Conservation (phyloP, 1,139 yeast species). For the Debaryomyces coudertii region DNA sequence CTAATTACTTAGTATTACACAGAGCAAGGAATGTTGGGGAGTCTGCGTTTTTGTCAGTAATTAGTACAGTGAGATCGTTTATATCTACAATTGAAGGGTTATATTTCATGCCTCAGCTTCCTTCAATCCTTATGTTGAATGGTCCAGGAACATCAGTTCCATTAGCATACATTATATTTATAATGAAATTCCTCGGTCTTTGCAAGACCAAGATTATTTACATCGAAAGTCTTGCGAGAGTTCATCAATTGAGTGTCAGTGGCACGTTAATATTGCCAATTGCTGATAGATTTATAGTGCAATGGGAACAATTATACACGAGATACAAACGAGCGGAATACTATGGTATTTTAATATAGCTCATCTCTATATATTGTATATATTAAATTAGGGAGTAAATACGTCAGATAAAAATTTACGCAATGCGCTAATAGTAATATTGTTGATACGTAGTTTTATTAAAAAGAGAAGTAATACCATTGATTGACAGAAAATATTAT, state of each 20-base stretch:
- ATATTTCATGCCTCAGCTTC: slow-evolving; percentile 29
- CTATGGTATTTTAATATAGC: slow-evolving; percentile 70
- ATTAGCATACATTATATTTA: slow-evolving; percentile 62
- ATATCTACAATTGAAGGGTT: slow-evolving; percentile 29
- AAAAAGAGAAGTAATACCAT: not conserved
- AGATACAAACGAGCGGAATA: slow-evolving; percentile 69
- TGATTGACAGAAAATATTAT: not conserved
- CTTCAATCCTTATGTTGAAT: slow-evolving; percentile 66
- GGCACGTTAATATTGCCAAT: slow-evolving; percentile 73
- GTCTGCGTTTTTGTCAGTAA: slow-evolving; percentile 51
- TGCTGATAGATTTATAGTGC: slow-evolving; percentile 79
- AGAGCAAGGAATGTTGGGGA: slow-evolving; percentile 85
- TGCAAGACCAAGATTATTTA: slow-evolving; percentile 66
- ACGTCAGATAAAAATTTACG: not conserved
- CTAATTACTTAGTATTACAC: slow-evolving; percentile 46
- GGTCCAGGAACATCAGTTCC: slow-evolving; percentile 97
- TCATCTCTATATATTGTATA: not conserved
- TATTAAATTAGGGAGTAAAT: not conserved
- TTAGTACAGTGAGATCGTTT: slow-evolving; percentile 52
- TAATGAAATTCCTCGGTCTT: slow-evolving; percentile 56
- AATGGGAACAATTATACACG: slow-evolving; percentile 73
- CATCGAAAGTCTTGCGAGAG: slow-evolving; percentile 89
- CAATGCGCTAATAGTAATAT: not conserved
- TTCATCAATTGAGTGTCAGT: slow-evolving; percentile 70
- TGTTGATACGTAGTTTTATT: not conserved